A percentile compares a stretch with the other conserved stretches of the same genome.
Conservation (phyloP, 495 filamentous ascomycete species). For the Neurospora sp. region DNA sequence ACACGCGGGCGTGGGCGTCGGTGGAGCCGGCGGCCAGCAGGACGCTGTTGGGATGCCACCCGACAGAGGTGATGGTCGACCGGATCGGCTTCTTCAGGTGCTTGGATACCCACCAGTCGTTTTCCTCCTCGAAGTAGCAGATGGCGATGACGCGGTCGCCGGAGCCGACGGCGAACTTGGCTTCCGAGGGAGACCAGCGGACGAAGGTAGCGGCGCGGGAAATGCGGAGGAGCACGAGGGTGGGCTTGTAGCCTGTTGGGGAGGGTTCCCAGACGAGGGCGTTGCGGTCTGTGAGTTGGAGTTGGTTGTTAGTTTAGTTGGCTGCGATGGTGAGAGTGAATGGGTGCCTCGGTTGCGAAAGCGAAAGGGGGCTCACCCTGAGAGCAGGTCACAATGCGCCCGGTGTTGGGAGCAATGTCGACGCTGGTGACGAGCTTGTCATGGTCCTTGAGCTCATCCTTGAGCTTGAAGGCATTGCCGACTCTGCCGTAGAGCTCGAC, state of each 20-base stretch:
- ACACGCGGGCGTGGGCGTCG: slow-evolving; percentile 93
- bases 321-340: background rate
- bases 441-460: slow-evolving; percentile 89
- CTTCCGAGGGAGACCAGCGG: slow-evolving; percentile 92
- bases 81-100: slow-evolving; percentile 97
- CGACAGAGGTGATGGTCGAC: slow-evolving; percentile 85
- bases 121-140: slow-evolving; percentile 98
- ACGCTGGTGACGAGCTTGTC: slow-evolving; percentile 95
- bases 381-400: slow-evolving; percentile 93
- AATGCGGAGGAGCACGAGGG: slow-evolving; percentile 91
- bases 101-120: slow-evolving; percentile 99
- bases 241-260: slow-evolving; percentile 86
- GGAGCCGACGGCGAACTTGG: slow-evolving; percentile 94
- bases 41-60: slow-evolving; percentile 96
- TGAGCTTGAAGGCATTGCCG: slow-evolving; percentile 68
- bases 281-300: slow-evolving; percentile 69
- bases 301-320: background rate
- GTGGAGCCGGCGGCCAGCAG: slow-evolving; percentile 89
- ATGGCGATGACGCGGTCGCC: slow-evolving; percentile 93
- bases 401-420: slow-evolving; percentile 82
- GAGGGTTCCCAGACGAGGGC: slow-evolving; percentile 96
- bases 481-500: slow-evolving; percentile 78
- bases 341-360: background rate
- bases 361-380: slow-evolving; percentile 52
- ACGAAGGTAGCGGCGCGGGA: slow-evolving; percentile 95